These are phyloP conservation scores for Pyricularia grisea DNA, from an alignment of 2,329 filamentous ascomycete species.

Conservation along the genomic window DNA sequence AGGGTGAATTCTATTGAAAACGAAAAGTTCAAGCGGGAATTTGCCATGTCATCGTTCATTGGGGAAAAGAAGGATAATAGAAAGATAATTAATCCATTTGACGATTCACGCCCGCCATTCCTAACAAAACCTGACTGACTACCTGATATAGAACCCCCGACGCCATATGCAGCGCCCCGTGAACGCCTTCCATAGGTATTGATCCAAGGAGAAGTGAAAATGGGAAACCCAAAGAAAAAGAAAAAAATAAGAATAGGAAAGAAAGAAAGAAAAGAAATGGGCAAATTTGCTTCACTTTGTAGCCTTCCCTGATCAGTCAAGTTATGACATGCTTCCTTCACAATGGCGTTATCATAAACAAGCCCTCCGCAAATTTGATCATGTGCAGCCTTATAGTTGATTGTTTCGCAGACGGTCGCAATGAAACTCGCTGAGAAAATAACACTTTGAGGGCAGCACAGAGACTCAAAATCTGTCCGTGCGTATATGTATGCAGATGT, in stretches of 20 bases:
- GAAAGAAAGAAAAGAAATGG: background rate
- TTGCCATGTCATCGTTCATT: background rate
- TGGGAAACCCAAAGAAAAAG: background rate
- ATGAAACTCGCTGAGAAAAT: background rate
- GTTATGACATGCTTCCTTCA: background rate
- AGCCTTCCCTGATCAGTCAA: background rate
- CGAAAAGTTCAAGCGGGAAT: background rate
- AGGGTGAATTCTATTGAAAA: background rate
- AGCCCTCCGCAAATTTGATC: background rate
- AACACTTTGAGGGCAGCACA: background rate
- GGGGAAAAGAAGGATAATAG: background rate
- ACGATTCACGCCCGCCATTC: background rate
- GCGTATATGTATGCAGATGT: background rate
- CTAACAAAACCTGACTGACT: background rate
- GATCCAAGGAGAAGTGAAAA: background rate
- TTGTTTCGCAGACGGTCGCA: background rate
- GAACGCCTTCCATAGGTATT: background rate
- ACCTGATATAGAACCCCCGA: background rate
- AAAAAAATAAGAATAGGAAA: no score
- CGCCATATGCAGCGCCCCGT: background rate
- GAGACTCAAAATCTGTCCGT: background rate
- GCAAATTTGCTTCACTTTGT: background rate
- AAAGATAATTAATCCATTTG: background rate
- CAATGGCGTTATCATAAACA: background rate
- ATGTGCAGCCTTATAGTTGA: background rate